Conservation (phyloP, 2,329 filamentous ascomycete genomes). For the Pseudocercospora fuligena region DNA sequence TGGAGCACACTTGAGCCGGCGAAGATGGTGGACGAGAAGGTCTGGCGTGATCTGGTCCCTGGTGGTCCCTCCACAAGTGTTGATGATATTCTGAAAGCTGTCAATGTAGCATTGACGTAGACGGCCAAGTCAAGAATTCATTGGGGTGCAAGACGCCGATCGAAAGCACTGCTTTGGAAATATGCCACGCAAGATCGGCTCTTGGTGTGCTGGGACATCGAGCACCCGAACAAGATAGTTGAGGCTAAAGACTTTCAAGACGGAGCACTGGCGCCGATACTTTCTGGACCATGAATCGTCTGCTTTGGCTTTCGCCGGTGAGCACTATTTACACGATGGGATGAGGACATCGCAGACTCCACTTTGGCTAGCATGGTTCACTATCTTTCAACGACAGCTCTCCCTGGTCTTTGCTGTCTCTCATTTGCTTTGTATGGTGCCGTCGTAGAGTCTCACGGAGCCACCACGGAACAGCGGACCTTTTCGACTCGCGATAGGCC, state of each 20-base stretch:
- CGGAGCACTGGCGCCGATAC: neutral
- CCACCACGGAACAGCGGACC: neutral
- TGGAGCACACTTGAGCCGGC: constrained; percentile 73
- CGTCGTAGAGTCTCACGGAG: neutral
- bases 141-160: neutral
- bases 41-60: constrained; percentile 72
- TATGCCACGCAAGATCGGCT: neutral
- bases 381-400: neutral
- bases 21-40: constrained; percentile 37
- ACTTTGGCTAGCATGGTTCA: too few relatives aligned
- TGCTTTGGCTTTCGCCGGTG: neutral
- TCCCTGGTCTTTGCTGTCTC: neutral
- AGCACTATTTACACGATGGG: neutral
- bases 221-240: neutral
- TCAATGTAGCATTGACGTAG: constrained; percentile 19
- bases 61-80: constrained; percentile 66
- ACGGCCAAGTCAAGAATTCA: neutral
- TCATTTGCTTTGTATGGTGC: neutral
- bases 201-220: neutral
- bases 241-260: neutral
- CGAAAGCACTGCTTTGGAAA: neutral
- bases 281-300: neutral
- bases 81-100: constrained; percentile 65
- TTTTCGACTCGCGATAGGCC: neutral
- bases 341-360: neutral